Conservation (phyloP, 2,329 filamentous ascomycete species). For the Colletotrichum sidae region DNA sequence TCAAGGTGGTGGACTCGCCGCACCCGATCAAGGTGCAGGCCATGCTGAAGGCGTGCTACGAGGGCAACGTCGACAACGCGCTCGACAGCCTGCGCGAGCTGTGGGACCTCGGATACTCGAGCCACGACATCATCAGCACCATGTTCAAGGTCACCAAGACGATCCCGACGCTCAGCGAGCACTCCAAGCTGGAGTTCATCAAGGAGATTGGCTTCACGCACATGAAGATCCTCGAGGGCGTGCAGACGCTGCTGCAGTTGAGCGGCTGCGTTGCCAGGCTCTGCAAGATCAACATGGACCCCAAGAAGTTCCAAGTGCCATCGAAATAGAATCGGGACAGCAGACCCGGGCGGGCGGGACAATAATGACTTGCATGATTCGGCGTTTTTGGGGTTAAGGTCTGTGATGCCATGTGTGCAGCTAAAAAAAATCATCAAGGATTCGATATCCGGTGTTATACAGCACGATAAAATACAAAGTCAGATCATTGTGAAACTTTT, state of each 20-base stretch:
- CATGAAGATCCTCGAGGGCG: conserved; percentile 98
- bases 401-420: conserved; percentile 21
- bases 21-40: conserved; percentile 98
- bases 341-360: conserved; percentile 4
- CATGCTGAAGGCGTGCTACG: conserved; percentile 97
- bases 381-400: conserved; percentile 47
- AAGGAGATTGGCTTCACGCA: conserved; percentile 99
- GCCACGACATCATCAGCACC: conserved; percentile 97
- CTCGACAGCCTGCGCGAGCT: conserved; percentile 89
- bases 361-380: conserved; percentile 42
- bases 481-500: background rate
- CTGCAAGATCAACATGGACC: conserved; percentile 97
- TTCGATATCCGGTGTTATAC: conserved; percentile 27
- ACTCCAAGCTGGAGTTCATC: conserved; percentile 96
- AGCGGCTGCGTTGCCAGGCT: conserved; percentile 92
- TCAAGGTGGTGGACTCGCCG: conserved; percentile 95
- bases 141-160: conserved; percentile 99
- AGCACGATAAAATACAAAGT: conserved; percentile 24
- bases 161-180: conserved; percentile 90
- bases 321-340: conserved; percentile 45
- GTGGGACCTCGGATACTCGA: conserved; percentile 96
- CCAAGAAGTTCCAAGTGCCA: conserved; percentile 74
- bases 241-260: conserved; percentile 93
- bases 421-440: conserved; percentile 20
- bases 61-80: conserved; percentile 89